Percentiles rank a stretch among this genome's conserved stretches.
phyloP scores from a whole-genome alignment of 176 grass and related monocot species.

The Urochloa ruziziensis region DNA sequence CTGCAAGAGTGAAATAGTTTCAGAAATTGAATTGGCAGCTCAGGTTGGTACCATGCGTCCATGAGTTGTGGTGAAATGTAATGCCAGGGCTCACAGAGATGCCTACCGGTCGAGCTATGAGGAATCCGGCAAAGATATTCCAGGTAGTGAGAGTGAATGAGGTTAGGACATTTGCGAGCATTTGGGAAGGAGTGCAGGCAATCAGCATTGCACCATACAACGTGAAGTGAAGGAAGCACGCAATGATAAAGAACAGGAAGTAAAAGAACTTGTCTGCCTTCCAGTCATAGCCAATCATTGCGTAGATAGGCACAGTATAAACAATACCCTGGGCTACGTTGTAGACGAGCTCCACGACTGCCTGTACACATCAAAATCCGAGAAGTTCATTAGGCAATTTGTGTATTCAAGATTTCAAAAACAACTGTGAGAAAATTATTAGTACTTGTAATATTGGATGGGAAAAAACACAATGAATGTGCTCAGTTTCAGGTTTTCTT shows the following conservation, averaged over 20 bases:
- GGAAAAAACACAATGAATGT: neutral
- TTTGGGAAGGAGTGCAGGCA: slow-evolving; percentile 48
- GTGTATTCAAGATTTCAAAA: neutral
- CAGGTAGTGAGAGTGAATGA: slow-evolving; percentile 58
- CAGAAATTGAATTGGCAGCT: neutral
- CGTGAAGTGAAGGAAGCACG: slow-evolving; percentile 64
- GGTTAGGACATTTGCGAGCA: slow-evolving; percentile 58
- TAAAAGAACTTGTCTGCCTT: slow-evolving; percentile 61
- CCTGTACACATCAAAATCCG: slow-evolving; percentile 38
- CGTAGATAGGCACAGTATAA: slow-evolving; percentile 59
- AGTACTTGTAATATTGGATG: neutral
- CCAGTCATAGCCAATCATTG: slow-evolving; percentile 82
- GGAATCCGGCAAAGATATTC: slow-evolving; percentile 81
- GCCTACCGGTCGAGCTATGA: slow-evolving; percentile 59
- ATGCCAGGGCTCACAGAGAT: neutral
- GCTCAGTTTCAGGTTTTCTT: neutral
- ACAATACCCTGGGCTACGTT: slow-evolving; percentile 48
- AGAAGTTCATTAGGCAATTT: neutral
- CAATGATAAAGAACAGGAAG: slow-evolving; percentile 67
- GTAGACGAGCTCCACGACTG: slow-evolving; percentile 70
- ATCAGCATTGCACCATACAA: slow-evolving; percentile 77
- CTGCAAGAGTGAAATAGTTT: slow-evolving; percentile 25
- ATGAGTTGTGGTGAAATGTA: neutral
- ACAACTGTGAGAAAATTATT: neutral
- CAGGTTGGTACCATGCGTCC: neutral